These are phyloP conservation scores for Primulina tabacum DNA, from an alignment of 257 asterid genomes.

Conservation along the genomic window DNA sequence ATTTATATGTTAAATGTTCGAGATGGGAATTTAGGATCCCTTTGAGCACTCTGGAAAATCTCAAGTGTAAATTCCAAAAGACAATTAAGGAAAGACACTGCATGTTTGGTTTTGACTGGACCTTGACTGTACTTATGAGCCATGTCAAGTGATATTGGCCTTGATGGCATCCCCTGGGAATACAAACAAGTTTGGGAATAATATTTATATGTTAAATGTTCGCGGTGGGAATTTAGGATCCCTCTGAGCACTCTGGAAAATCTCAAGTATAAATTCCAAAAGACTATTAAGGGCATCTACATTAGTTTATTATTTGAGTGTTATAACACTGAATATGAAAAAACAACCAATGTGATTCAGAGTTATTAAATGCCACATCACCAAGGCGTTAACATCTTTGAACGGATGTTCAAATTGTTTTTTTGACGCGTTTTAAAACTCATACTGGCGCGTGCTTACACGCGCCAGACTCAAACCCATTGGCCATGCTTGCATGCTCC, in stretches of 20 bases:
- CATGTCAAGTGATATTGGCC: neutral
- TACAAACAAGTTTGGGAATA: neutral
- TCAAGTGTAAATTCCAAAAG: constrained; percentile 14
- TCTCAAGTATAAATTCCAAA: constrained; percentile 11
- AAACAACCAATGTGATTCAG: no score
- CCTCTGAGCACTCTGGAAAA: neutral
- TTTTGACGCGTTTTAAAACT: no score
- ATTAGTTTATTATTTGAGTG: no score
- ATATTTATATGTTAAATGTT: constrained; percentile 9
- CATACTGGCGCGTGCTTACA: no score
- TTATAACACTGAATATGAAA: no score
- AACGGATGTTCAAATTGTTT: no score
- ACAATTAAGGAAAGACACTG: neutral
- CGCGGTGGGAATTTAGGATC: constrained; percentile 6
- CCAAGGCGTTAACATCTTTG: no score
- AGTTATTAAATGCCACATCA: no score
- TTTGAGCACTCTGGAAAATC: neutral
- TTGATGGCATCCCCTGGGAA: neutral
- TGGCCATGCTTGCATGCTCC: no score
- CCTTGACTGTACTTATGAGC: constrained; percentile 3
- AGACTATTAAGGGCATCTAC: no score
- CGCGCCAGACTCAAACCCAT: no score
- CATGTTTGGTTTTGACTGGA: constrained; percentile 6
- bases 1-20: constrained; percentile 2
- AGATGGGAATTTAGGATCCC: constrained; percentile 9